Evolutionary conservation across 2,329 filamentous ascomycete genomes (phyloP), one percentile per base, ranked within the genome.

Genomic region (Hymenoscyphus occultus): DNA sequence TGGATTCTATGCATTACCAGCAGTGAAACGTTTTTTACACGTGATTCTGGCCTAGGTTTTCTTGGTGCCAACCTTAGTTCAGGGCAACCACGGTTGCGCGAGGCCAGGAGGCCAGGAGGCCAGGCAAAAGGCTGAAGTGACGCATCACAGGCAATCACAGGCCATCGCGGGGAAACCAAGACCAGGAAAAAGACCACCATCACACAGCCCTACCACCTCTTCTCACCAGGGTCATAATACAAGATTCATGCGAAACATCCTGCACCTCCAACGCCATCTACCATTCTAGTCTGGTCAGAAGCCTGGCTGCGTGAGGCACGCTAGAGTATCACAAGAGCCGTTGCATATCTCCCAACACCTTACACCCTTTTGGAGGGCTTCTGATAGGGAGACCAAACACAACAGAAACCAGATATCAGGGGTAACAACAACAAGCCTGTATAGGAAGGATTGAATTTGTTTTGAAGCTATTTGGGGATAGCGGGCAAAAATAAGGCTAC

Each of bases 1-100:
- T 64, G 62, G 58, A 32, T 45, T 58, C 22, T 45, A 57, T 40
- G 58, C 42, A 22, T 39, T 57, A 19, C 48, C 48, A 54, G 13
- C 48, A 28, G 45, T 54, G 48, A 54, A 54, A 54, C 48, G 48
- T 54, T 54, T 54, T 54, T 22, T 3, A 22, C 58, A 60, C 58
- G 58, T 40, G 45, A 56, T 62, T 62, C 16, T 60, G 45, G 59
- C 14, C 39, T 6, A 39, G 22, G 6, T n/a, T 60, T 59, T 32
- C 59, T 22, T 19, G 56, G 56, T 48, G n/a, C 31, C 39, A 48
- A 14, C 59, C n/a, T 51, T 19, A 14, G 28, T 31, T 32, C 40
- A 32, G n/a, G 45, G n/a, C 45, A 51, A 16, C 42, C 14, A n/a
- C 42, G 42, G 14, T 7, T 45, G 7, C 16, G 10, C 10, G 45